Base-by-base conservation (phyloP, 2,329 filamentous ascomycete species). In the Dactylonectria macrodidyma region DNA sequence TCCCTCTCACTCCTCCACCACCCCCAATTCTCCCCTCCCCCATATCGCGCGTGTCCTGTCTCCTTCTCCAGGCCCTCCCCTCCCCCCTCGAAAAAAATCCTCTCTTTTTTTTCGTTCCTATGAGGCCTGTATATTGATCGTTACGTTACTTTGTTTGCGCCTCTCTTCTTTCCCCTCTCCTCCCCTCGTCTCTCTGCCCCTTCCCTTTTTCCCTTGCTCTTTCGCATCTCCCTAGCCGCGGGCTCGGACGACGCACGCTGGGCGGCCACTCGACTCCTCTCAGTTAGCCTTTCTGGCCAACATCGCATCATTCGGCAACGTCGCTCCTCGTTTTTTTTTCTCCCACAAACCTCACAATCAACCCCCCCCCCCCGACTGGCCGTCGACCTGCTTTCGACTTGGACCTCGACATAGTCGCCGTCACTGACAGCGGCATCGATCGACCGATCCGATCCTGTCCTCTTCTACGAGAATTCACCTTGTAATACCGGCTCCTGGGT, bases 101-200 rank as follows among this genome's bases (percentile, higher is more conserved):
- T 65, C 71, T 66, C 67, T 71, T 68, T 71, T 66, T 46, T 68
- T 70, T 70, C 66, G 73, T 72, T 65, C 71, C 73, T 71, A 79
- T 80, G 79, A 77, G 77, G 78, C 79, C 74, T 81, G 77, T 81
- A 78, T 79, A 79, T 80, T 80, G 76, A 80, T 76, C 71, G 68
- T 74, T 70, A 65, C 50, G 64, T 70, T 75, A 71, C 71, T 78
- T 77, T 73, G 73, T 77, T 77, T 78, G 75, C 75, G 73, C 58
- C 68, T 70, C 67, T 69, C 57, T 76, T 76, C 73, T 74, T 72
- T 55, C 68, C 70, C 64, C 66, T 59, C 62, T 61, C 59, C 71
- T 51, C 57, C 60, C 67, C 70, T 68, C 66, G 55, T 55, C 54
- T 62, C 67, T 59, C 67, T 54, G 30, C 65, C 65, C 64, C 61